phyloP scores from a whole-genome alignment of 306 rosid species.

The Citrullus mucosospermus region DNA sequence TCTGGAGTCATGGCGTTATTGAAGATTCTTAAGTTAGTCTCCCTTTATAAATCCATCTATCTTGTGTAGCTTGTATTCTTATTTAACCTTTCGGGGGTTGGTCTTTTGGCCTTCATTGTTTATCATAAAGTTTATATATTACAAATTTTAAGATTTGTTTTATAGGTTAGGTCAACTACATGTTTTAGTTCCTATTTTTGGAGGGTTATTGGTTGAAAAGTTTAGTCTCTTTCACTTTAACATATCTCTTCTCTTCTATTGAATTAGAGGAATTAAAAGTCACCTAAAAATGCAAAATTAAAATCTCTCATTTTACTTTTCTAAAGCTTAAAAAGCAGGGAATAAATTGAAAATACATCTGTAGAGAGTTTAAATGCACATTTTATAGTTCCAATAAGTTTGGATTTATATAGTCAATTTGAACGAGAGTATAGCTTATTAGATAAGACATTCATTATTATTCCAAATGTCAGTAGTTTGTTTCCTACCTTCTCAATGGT shows the following conservation, averaged over 20 bases:
- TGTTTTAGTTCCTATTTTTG: background rate
- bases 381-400: background rate
- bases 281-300: background rate
- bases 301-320: background rate
- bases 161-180: background rate
- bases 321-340: too few relatives aligned
- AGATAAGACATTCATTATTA: too few relatives aligned
- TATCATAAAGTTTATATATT: background rate
- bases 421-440: too few relatives aligned
- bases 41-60: background rate
- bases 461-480: too few relatives aligned
- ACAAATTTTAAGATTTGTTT: background rate
- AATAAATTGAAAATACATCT: background rate
- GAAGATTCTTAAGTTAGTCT: background rate
- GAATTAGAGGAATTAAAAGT: background rate
- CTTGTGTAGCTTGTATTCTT: background rate
- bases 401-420: too few relatives aligned
- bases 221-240: background rate
- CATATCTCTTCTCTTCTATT: background rate
- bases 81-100: background rate
- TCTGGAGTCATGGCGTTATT: background rate
- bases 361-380: background rate
- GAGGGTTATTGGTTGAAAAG: background rate
- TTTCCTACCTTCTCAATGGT: too few relatives aligned
- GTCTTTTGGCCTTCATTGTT: background rate